A percentile compares a stretch with the other conserved stretches of the same genome.
Conservation (phyloP, 371 early-diverging fungal species). For the Mucor indicus region DNA sequence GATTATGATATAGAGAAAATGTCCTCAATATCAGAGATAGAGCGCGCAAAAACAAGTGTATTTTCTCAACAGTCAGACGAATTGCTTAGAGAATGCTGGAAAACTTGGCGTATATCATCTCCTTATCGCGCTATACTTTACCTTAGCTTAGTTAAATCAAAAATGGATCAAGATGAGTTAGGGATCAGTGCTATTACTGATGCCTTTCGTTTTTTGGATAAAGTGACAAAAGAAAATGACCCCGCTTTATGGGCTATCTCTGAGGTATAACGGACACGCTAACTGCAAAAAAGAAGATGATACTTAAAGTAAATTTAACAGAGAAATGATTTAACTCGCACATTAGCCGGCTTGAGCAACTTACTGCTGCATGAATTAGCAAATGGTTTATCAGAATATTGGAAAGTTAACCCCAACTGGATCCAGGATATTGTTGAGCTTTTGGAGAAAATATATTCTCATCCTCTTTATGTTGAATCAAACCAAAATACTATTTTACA, state of each 20-base stretch:
- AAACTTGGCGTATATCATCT: slow-evolving; percentile 59
- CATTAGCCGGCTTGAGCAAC: slow-evolving; percentile 18
- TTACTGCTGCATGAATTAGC: slow-evolving; percentile 13
- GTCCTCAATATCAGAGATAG: slow-evolving; percentile 25
- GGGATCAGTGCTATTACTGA: slow-evolving; percentile 40
- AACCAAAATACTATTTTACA: slow-evolving; percentile 19
- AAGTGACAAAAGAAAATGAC: slow-evolving; percentile 24
- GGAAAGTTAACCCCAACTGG: slow-evolving; percentile 27
- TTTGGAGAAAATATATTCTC: slow-evolving; percentile 25
- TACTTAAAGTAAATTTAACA: too few species aligned
- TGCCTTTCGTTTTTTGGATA: slow-evolving; percentile 24
- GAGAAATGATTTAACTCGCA: slow-evolving; percentile 11
- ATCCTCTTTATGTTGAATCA: slow-evolving; percentile 17
- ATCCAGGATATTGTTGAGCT: slow-evolving; percentile 17
- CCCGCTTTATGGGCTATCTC: slow-evolving; percentile 26
- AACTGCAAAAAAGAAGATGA: too few species aligned
- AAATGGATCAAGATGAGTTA: slow-evolving; percentile 23
- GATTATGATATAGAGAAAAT: slow-evolving; percentile 27
- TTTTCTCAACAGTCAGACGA: slow-evolving; percentile 49
- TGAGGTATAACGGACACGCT: too few species aligned
- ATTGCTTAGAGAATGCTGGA: slow-evolving; percentile 56
- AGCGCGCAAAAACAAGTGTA: slow-evolving; percentile 24
- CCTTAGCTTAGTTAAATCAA: slow-evolving; percentile 51
- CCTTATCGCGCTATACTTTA: slow-evolving; percentile 56
- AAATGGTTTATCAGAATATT: slow-evolving; percentile 25